phyloP scores from a whole-genome alignment of 495 filamentous ascomycete species.

The Penicillium manginii region DNA sequence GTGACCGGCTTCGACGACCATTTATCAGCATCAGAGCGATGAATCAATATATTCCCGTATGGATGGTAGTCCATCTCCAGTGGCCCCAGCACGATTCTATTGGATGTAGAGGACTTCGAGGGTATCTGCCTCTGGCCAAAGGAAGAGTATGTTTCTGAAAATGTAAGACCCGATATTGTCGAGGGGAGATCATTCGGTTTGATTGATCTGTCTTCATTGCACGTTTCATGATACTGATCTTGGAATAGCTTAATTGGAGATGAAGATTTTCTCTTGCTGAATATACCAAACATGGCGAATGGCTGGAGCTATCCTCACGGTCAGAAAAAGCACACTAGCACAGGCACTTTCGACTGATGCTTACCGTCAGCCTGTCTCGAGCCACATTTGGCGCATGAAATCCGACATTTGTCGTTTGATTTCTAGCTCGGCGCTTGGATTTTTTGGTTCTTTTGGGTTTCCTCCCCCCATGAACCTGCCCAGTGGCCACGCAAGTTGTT shows the following conservation, averaged over 20 bases:
- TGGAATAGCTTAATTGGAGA: conserved; percentile 54
- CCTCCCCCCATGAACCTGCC: conserved; percentile 30
- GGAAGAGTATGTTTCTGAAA: conserved; percentile 71
- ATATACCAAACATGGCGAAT: conserved; percentile 60
- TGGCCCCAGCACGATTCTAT: too few species aligned
- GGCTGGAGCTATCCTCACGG: conserved; percentile 50
- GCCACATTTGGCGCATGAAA: conserved; percentile 69
- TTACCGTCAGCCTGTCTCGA: conserved; percentile 65
- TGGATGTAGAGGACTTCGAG: background rate
- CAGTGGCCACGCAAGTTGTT: conserved; percentile 25
- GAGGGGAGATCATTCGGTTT: background rate
- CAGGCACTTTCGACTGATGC: conserved; percentile 16
- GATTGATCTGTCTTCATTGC: background rate
- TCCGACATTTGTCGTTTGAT: conserved; percentile 58
- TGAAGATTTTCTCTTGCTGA: conserved; percentile 71
- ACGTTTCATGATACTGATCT: conserved; percentile 31
- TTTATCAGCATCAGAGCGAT: background rate
- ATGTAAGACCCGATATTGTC: conserved; percentile 53
- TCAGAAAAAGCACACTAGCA: conserved; percentile 26
- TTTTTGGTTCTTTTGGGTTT: conserved; percentile 46
- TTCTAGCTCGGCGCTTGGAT: conserved; percentile 37
- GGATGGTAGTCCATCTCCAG: background rate
- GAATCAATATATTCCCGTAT: background rate
- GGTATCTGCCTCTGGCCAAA: conserved; percentile 29
- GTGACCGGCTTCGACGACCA: background rate